Conservation (phyloP, 345 rosid species). For the Ceriops tagal region DNA sequence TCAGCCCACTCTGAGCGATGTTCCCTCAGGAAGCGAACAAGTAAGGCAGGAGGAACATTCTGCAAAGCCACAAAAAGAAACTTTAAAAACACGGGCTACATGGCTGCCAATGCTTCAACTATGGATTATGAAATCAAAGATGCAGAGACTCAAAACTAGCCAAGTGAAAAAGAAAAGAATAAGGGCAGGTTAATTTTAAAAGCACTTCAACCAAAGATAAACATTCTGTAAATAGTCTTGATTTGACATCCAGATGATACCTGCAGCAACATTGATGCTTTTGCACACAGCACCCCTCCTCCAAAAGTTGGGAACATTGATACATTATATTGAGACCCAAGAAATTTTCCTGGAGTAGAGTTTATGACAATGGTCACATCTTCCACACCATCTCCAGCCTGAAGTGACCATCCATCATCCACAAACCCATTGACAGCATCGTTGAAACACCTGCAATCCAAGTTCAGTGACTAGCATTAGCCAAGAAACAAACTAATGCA, state of each 20-base stretch:
- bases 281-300: slow-evolving; percentile 92
- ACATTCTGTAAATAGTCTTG: neutral
- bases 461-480: neutral
- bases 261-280: slow-evolving; percentile 94
- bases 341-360: slow-evolving; percentile 67
- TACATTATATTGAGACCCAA: slow-evolving; percentile 63
- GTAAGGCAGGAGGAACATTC: slow-evolving; percentile 89
- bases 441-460: slow-evolving; percentile 77
- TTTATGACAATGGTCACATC: slow-evolving; percentile 78
- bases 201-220: neutral
- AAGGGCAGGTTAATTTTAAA: neutral
- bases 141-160: too few relatives aligned
- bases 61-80: slow-evolving; percentile 23
- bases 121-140: too few relatives aligned
- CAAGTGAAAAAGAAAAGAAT: too few relatives aligned
- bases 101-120: neutral
- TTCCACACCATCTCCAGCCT: slow-evolving; percentile 76
- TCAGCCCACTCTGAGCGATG: slow-evolving; percentile 99
- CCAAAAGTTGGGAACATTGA: slow-evolving; percentile 73
- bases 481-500: neutral
- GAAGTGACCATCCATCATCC: slow-evolving; percentile 93
- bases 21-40: slow-evolving; percentile 89
- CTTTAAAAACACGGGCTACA: too few relatives aligned
- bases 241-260: slow-evolving; percentile 29
- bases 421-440: slow-evolving; percentile 90